Percentiles rank a stretch among this genome's conserved stretches.
Evolutionary conservation across 2,329 filamentous ascomycete species (phyloP).

Genomic region (Aspergillus luchuensis): DNA sequence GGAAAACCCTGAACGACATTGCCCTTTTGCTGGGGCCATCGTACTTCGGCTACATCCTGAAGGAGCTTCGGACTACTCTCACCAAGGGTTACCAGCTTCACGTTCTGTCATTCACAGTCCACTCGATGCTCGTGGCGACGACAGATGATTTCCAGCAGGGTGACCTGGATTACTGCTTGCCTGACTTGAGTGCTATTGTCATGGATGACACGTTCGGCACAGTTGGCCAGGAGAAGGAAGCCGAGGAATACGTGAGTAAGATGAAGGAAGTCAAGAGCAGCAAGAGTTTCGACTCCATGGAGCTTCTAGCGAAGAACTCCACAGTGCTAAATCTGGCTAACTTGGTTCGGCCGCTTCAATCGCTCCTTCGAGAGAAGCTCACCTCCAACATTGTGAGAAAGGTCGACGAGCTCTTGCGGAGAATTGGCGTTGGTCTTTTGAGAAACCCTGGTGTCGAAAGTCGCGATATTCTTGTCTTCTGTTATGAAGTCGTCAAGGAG

Average conservation of each 20-base stretch:
- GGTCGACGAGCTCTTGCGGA: conserved; percentile 82
- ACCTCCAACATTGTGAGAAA: conserved; percentile 82
- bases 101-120: conserved; percentile 91
- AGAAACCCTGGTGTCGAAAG: conserved; percentile 78
- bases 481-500: conserved; percentile 89
- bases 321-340: conserved; percentile 73
- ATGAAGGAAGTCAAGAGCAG: conserved; percentile 98
- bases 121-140: conserved; percentile 79
- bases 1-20: conserved; percentile 85
- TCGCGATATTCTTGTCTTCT: conserved; percentile 86
- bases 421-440: conserved; percentile 79
- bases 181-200: conserved; percentile 75
- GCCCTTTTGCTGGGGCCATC: conserved; percentile 75
- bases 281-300: conserved; percentile 98
- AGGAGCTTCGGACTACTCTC: conserved; percentile 81
- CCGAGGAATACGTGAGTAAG: conserved; percentile 88
- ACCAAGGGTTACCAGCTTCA: conserved; percentile 89
- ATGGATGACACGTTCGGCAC: conserved; percentile 98
- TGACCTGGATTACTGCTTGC: conserved; percentile 84
- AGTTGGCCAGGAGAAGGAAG: conserved; percentile 93
- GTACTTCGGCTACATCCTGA: conserved; percentile 90
- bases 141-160: conserved; percentile 75
- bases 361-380: conserved; percentile 79
- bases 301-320: conserved; percentile 80
- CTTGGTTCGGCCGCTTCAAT: conserved; percentile 75